Base-by-base conservation (phyloP, 129 eudicot species). In the Arctium lappa region DNA sequence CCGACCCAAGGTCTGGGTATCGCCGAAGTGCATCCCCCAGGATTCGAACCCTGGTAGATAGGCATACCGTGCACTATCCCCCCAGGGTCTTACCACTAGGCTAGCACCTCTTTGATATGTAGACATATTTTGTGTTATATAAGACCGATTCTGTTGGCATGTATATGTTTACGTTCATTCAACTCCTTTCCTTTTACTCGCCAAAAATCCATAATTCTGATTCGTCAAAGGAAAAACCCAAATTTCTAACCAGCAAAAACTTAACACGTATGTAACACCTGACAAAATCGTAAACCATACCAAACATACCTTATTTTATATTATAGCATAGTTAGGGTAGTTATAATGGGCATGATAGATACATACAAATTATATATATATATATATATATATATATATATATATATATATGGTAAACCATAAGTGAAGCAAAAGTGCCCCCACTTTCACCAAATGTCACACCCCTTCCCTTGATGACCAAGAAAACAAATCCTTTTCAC, bases 361-460 rank as follows among this genome's bases (percentile, higher is more conserved):
- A 36, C 73, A 63, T 39, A 71, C 11, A 38, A 5, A 68, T 40
- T 11, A 33, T 11, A 29, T 74, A 36, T 69, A 34, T 50, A 77
- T 69, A 34, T 50, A 77, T 53, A 62, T 72, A 72, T 78, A 38
- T 1, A 83, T 84, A 33, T 11, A 29, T 74, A 36, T 69, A 34
- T 50, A 77, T 53, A 62, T 72, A 72, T 78, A 38, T 1, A 83
- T 84, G 86, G 79, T 84, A 79, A 84, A 78, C 87, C 76, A 73
- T 39, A 84, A 78, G 80, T 33, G 75, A 84, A 84, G 83, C 87
- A 84, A 84, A 84, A 79, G 79, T 56, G 83, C 36, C 83, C 87
- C 87, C 87, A 78, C 83, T 78, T 73, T 72, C 79, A 84, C 87
- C 87, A 84, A 73, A 84, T 84, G 80, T 84, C 87, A 72, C 87